Evolutionary conservation across 768 basidiomycete genomes (phyloP), one percentile per base, ranked within the genome.

Genomic region (Xerocomellus intermedius): DNA sequence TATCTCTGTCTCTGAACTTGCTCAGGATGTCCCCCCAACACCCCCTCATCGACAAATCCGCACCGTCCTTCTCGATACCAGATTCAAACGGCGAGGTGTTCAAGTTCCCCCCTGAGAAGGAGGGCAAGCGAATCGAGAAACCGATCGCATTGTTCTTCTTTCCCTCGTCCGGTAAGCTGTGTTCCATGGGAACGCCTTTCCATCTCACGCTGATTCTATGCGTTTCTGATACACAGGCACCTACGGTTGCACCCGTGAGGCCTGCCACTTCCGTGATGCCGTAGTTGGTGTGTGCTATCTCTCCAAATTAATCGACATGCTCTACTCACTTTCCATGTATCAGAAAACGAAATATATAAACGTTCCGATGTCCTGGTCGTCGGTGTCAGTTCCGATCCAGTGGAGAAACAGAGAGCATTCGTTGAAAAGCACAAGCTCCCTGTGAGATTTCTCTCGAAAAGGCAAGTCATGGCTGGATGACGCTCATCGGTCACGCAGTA

Each of bases 131-230:
- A 32, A 33, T 64, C 28, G 56, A 56, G 50, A 68, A 81, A 50
- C 89, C 91, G 1, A 79, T 81, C 21, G 87, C 81, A 10, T 56
- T 94, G 36, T 91, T 92, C 76, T 93, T 94, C 73, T 91, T 88
- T 62, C 89, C 89, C 10, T 77, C 80, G 64, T 80, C 87, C 38
- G 83, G 87, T 85, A 70, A 55, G 70, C 51, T 41, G 38, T 57
- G 56, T n/a, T 63, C 57, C 35, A 63, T 51, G 13, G 38, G 26
- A 26, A 41, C 7, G 1, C n/a, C 12, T n/a, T 42, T 56, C 2
- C 4, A 19, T 44, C 50, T 49, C n/a, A 36, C 19, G 14, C 21
- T 41, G 28, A 48, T 50, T 44, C 39, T 24, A 32, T 50, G 24
- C n/a, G 24, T 30, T 44, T 56, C 30, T 19, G 22, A 42, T 35